phyloP scores from a whole-genome alignment of 2,329 filamentous ascomycete genomes.

The Stromatinia cepivora region DNA sequence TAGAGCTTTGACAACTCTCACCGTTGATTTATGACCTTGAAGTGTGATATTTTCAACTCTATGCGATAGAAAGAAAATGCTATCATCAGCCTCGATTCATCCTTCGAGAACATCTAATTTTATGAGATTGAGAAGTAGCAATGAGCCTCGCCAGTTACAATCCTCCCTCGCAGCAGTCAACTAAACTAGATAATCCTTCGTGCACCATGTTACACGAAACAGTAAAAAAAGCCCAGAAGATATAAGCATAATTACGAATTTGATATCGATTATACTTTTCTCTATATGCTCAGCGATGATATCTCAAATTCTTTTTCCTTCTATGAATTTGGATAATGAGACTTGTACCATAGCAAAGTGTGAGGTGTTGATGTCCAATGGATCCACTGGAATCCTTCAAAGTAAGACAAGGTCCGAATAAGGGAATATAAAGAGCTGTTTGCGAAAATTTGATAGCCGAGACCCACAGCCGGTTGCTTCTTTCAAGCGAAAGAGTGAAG shows the following conservation, averaged over 20 bases:
- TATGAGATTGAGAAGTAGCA: neutral
- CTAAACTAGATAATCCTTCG: neutral
- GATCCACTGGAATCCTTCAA: neutral
- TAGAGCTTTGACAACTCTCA: slow-evolving; percentile 3
- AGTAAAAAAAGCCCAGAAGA: neutral
- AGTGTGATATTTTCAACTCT: neutral
- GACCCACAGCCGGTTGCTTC: neutral
- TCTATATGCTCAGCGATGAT: neutral
- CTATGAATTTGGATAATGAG: neutral
- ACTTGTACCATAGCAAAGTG: neutral
- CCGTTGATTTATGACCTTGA: neutral
- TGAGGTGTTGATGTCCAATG: neutral
- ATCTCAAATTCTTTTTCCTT: neutral
- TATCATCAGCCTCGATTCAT: slow-evolving; percentile 1
- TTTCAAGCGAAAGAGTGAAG: neutral
- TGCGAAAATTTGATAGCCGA: neutral
- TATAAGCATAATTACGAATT: neutral
- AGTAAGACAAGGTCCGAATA: neutral
- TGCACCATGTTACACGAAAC: neutral
- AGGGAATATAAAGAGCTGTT: neutral
- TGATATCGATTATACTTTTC: neutral
- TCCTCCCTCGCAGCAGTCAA: neutral
- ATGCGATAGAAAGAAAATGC: neutral
- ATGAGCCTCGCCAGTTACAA: neutral
- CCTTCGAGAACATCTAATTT: neutral